phyloP scores from a whole-genome alignment of 768 basidiomycete species.

The Bullera alba region DNA sequence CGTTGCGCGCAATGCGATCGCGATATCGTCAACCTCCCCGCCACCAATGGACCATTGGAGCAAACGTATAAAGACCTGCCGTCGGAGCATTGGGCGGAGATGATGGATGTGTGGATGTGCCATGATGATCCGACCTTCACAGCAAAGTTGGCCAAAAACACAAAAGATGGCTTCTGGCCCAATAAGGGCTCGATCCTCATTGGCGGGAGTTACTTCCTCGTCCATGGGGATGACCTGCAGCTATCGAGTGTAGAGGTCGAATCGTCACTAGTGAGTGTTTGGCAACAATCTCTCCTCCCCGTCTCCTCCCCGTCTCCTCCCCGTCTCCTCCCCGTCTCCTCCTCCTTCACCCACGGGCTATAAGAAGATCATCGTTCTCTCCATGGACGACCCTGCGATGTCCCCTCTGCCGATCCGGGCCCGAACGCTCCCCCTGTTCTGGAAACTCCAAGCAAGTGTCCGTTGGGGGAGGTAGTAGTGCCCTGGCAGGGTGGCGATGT shows the following conservation, averaged over 20 bases:
- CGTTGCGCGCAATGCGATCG: conserved; percentile 12
- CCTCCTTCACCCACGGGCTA: conserved; percentile 53
- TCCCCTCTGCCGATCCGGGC: conserved; percentile 44
- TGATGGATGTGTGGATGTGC: conserved; percentile 98
- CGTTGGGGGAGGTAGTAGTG: no score
- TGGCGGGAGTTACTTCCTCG: conserved; percentile 80
- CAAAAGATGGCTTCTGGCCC: conserved; percentile 73
- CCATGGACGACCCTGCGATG: conserved; percentile 60
- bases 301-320: neutral
- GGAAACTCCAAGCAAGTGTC: conserved; percentile 63
- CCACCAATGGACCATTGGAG: neutral
- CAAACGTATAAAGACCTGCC: conserved; percentile 73
- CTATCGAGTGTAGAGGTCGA: conserved; percentile 26
- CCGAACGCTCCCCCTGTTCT: conserved; percentile 7
- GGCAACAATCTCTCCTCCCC: neutral
- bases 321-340: neutral
- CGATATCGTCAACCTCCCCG: neutral
- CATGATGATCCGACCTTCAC: conserved; percentile 80
- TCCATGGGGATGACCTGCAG: conserved; percentile 59
- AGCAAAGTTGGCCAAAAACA: conserved; percentile 58
- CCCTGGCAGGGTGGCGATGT: conserved; percentile 6
- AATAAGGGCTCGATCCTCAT: conserved; percentile 64
- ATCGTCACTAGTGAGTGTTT: conserved; percentile 58
- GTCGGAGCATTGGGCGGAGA: conserved; percentile 94
- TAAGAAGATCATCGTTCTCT: conserved; percentile 95